Base-by-base conservation (phyloP, 176 grass and related monocot genomes). In the Carex kokanica region DNA sequence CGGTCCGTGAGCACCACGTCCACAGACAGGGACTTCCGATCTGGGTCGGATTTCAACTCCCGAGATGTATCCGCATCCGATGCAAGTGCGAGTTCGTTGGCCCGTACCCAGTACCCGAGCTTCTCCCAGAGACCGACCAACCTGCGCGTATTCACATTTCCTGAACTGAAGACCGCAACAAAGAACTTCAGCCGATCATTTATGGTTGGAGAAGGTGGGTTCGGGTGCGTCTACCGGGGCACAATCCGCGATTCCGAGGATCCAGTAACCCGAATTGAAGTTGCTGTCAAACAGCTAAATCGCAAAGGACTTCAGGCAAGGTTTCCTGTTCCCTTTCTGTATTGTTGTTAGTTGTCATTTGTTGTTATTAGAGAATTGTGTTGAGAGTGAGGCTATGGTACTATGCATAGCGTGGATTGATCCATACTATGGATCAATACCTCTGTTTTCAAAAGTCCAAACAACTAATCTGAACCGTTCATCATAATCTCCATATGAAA, bases 181-280 rank as follows among this genome's bases (percentile, higher is more conserved):
- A 92, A 77, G 71, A 93, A 96, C 58, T 99, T 99, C 83, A 99
- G 97, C 80, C 63, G 91, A 17, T 91, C 93, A 0, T 88, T 99
- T 18, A 91, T 99, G 93, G 88, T 99, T 18, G 97, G 97, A 3
- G 97, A 99, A 92, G 97, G 97, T 51, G 97, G 96, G 21, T 99
- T 99, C 64, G 96, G 96, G 16, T 95, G 88, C 55, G 93, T 99
- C 52, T 99, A 92, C 53, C 79, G 91, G 77, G 96, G 96, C 27
- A 63, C 86, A 58, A 93, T 95, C 45, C 94, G 91, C 84, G 81
- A 43, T n/a, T 79, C 84, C 0, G 91, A 91, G 9, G 89, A 95
- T 80, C 84, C 89, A 2, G 53, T 1, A 60, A 79, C 80, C 61
- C 75, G 75, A 40, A 86, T 86, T 1, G 96, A 99, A 60, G 90